These are phyloP conservation scores for Hysterangium stoloniferum DNA, from an alignment of 768 basidiomycete genomes.

Conservation along the genomic window DNA sequence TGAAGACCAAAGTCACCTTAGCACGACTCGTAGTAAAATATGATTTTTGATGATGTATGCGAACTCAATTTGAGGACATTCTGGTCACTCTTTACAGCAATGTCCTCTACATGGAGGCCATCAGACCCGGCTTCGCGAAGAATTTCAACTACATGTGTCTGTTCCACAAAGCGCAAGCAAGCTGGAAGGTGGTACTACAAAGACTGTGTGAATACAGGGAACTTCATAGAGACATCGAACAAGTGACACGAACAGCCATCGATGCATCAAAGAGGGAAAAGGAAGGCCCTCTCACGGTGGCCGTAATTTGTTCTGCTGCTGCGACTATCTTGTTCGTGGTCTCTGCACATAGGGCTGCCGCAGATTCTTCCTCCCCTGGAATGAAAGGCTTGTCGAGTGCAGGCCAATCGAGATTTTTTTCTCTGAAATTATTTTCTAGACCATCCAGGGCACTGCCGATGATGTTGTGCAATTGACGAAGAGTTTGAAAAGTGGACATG, in stretches of 20 bases:
- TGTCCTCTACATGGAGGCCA: neutral
- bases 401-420: too few species aligned
- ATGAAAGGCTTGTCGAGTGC: constrained; percentile 43
- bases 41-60: neutral
- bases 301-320: constrained; percentile 59
- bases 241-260: constrained; percentile 47
- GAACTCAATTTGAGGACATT: neutral
- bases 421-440: too few species aligned
- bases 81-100: neutral
- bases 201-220: constrained; percentile 4
- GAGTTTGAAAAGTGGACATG: too few species aligned
- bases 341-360: constrained; percentile 27
- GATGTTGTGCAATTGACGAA: too few species aligned
- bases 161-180: constrained; percentile 68
- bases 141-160: constrained; percentile 62
- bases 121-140: constrained; percentile 53
- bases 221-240: neutral
- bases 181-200: constrained; percentile 65
- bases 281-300: constrained; percentile 60
- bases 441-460: too few species aligned
- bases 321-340: constrained; percentile 40
- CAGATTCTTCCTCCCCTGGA: constrained; percentile 36
- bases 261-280: constrained; percentile 56
- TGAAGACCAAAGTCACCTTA: constrained; percentile 26
- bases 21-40: neutral